Percentiles rank a stretch among this genome's conserved stretches.
phyloP scores from a whole-genome alignment of 2,329 filamentous ascomycete genomes.

The Monilinia aucupariae region DNA sequence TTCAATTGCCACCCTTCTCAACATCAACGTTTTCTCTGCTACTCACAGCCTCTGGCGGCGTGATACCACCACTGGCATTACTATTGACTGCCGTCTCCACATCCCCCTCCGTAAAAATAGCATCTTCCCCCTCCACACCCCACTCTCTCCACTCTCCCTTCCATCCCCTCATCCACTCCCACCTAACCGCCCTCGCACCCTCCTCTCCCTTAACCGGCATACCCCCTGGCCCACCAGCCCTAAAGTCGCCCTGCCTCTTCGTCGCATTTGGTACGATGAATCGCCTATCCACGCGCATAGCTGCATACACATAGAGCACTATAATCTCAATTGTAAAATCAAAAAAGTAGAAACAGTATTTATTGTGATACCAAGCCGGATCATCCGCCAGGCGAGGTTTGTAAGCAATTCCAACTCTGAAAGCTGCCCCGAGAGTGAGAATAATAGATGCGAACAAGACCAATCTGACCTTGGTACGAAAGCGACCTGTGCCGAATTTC shows the following conservation, averaged over 20 bases:
- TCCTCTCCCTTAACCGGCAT: background rate
- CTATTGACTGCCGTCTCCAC: background rate
- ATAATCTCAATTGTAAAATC: constrained; percentile 70
- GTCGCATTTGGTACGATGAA: constrained; percentile 71
- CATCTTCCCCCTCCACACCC: constrained; percentile 3
- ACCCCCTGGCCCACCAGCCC: background rate
- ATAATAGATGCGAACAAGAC: constrained; percentile 53
- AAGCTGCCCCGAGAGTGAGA: constrained; percentile 57
- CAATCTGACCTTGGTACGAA: constrained; percentile 60
- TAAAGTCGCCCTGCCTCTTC: constrained; percentile 46
- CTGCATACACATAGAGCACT: constrained; percentile 60
- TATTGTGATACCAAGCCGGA: constrained; percentile 43
- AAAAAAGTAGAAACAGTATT: constrained; percentile 71
- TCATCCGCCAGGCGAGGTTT: constrained; percentile 1
- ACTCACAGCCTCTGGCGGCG: background rate
- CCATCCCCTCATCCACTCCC: constrained; percentile 11
- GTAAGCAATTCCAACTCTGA: constrained; percentile 55
- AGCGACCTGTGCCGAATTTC: constrained; percentile 60
- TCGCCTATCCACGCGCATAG: constrained; percentile 66
- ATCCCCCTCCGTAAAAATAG: background rate
- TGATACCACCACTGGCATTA: background rate
- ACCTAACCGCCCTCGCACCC: background rate
- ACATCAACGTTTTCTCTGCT: background rate
- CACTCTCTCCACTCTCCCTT: constrained; percentile 10
- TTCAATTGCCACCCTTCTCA: background rate